These are phyloP conservation scores for Cryptosporidium viatorum DNA, from an alignment of 169 alveolate genomes.

Conservation along the genomic window DNA sequence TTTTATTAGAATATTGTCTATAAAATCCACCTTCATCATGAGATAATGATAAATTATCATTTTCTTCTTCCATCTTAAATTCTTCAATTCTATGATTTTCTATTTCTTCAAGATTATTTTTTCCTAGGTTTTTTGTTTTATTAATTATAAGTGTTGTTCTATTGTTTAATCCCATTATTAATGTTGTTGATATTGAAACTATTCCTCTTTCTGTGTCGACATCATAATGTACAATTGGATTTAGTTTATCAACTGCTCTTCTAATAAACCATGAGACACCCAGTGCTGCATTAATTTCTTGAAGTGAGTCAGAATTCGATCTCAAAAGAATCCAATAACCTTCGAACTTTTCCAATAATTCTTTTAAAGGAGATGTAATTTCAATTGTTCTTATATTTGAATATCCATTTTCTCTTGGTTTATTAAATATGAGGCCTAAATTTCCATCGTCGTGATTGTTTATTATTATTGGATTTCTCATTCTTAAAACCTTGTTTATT, in stretches of 20 bases:
- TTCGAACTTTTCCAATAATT: conserved; percentile 36
- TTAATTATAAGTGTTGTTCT: conserved; percentile 47
- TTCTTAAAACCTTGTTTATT: conserved; percentile 30
- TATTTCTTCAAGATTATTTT: conserved; percentile 45
- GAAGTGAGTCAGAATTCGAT: conserved; percentile 65
- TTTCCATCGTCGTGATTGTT: background rate
- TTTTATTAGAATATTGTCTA: conserved; percentile 47
- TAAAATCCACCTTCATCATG: conserved; percentile 31
- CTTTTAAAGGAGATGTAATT: conserved; percentile 11
- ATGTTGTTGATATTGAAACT: conserved; percentile 57
- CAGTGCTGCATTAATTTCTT: conserved; percentile 70
- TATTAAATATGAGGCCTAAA: background rate
- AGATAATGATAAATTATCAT: conserved; percentile 6
- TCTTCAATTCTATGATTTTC: conserved; percentile 56
- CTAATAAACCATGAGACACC: conserved; percentile 75
- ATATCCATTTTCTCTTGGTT: background rate
- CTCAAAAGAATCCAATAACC: conserved; percentile 70
- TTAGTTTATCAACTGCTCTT: conserved; percentile 63
- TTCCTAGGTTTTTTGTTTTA: conserved; percentile 35
- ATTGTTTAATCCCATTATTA: conserved; percentile 66
- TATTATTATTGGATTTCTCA: conserved; percentile 13
- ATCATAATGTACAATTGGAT: conserved; percentile 72
- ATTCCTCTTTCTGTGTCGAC: conserved; percentile 52
- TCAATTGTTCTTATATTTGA: conserved; percentile 41
- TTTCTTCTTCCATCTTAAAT: conserved; percentile 39